Base-by-base conservation (phyloP, 2,329 filamentous ascomycete species). In the Aureobasidium namibiae region DNA sequence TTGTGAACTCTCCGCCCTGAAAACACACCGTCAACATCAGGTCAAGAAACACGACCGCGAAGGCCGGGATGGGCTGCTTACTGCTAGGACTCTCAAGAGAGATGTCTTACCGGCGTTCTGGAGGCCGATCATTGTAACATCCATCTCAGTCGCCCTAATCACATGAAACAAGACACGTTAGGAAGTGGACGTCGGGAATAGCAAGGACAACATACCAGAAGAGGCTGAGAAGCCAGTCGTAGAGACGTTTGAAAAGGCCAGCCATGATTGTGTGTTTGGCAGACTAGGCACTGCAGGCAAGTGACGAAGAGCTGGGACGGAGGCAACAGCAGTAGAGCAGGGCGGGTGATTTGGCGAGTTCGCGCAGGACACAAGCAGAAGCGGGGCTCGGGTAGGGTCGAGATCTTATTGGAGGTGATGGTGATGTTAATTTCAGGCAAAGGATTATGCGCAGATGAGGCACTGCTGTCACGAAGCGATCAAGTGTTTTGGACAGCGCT, bases 61-160 rank as follows among this genome's bases (percentile, higher is more conserved):
- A 9, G 58, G 56, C n/a, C 38, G 36, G 46, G 61, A 76, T 92
- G 83, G 85, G 97, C 94, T 79, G 92, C 92, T 83, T 86, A 99
- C 94, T 79, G 92, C 92, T 68, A 99, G 82, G 68, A 97, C 92
- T 68, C 92, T 84, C 73, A 99, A 80, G 70, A 99, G 76, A 63
- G 92, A 97, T 39, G 94, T 97, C 79, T 99, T 99, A 70, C 94
- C 94, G 61, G 94, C 94, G 78, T 97, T 97, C 73, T 99, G 94
- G 71, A 99, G 79, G 24, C 94, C 94, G 73, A 99, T 92, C 88
- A 99, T 95, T 67, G 94, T 97, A 72, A 99, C 92, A 77, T 99
- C 94, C 92, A 99, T 96, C 80, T 99, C 94, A 66, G 92, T 95
- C 67, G 92, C 91, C 94, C 92, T 96, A 68, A 70, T 64, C 59